Base-by-base conservation (phyloP, 768 basidiomycete species). In the Hericium rajendrae region DNA sequence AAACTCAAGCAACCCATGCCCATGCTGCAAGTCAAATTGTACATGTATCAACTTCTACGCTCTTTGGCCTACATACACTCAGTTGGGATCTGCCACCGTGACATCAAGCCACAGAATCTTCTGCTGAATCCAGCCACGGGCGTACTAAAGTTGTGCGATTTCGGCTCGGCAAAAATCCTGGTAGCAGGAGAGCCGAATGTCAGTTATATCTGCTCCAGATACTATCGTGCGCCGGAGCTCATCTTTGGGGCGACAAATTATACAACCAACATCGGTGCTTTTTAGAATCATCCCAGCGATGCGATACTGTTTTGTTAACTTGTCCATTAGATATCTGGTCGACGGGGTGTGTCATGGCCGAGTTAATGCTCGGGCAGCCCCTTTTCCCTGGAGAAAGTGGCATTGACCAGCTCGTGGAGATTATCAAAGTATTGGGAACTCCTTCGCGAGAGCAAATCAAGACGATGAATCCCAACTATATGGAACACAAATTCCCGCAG, bases 401-500 rank as follows among this genome's bases (percentile, higher is more conserved):
- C 22, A 99, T 99, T 67, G 97, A 99, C 74, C 97, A 99, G 75
- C 72, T 99, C 67, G 97, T 99, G 57, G 97, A 99, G 75, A 99
- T 99, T 66, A 99, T 99, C 85, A 99, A 99, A 73, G 94, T 99
- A 48, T 83, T 99, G 55, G 97, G 97, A 15, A 99, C 97, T 20
- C 97, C 97, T 2, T 94, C 97, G 58, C 79, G 95, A 64, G 97
- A 98, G 70, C 97, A 99, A 73, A 99, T 99, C 82, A 98, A 99
- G 85, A 98, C 97, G 64, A 99, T 99, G 97, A 99, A 99, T 74
- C 97, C 97, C 56, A 99, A 99, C 76, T 99, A 99, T 75, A 98
- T 98, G 97, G 97, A 99, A 70, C 97, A 99, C 83, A 97, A 98
- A 74, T 99, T 99, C 78, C 97, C 97, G 1, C 95, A 98, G 74